Evolutionary conservation across 441 rosid species (phyloP), one percentile per base, ranked within the genome.

Genomic region (Gossypium lobatum): DNA sequence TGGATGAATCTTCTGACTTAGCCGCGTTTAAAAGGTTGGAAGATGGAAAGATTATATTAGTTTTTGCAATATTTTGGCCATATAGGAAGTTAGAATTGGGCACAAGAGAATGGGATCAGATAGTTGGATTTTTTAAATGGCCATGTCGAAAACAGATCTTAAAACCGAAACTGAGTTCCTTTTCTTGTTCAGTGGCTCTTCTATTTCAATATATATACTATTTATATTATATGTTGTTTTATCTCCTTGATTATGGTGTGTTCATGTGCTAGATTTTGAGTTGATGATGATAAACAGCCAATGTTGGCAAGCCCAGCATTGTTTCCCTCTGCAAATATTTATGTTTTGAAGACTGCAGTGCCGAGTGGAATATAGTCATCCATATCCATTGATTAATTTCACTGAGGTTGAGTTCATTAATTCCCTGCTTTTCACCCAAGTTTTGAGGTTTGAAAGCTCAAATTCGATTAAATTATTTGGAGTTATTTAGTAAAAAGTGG

Each of bases 1-100:
- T 46, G 70, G 70, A 65, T 65, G 70, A 21, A 21, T 46, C 63
- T 54, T 73, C 80, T 45, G 61, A 63, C 77, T 14, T 60, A 42
- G 74, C 50, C 18, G 64, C 69, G 37, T 4, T 14, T 17, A 21
- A 17, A 72, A 53, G 73, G 64, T 66, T 53, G 1, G 14, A 16
- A 23, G 54, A 11, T 21, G 31, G 17, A 23, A 37, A 53, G 66
- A 16, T 26, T 16, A 54, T 52, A 50, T 80, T 48, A 58, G 65
- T 67, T 69, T 52, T 13, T 26, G 53, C 42, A 16, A 18, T 52
- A 50, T 55, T 63, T 52, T 53, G 68, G 73, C 77, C 18, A 16
- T 37, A 10, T 39, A 17, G 20, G 69, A 75, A 39, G 75, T 71
- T 65, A 17, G 53, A 74, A 76, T 64, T 34, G 11, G 62, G n/a